Base-by-base conservation (phyloP, 2,329 filamentous ascomycete genomes). In the Fusarium protoensiforme region DNA sequence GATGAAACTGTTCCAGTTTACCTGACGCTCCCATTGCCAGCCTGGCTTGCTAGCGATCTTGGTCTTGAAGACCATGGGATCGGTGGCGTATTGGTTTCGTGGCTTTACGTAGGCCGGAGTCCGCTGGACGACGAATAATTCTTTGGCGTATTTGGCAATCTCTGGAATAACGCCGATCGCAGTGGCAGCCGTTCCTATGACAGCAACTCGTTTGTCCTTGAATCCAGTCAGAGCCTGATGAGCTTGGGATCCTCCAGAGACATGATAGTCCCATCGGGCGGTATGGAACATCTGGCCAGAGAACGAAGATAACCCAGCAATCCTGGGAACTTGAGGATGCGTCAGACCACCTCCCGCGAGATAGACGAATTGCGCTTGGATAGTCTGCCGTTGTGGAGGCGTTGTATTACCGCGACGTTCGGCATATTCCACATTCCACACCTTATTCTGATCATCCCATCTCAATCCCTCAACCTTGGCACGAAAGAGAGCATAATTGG, bases 401-500 rank as follows among this genome's bases (percentile, higher is more conserved):
- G 11, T 38, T 10, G 11, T 16, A 5, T 16, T 10, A 16, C 35
- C 35, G 11, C 11, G 35, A 13, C 18, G 35, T 13, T 10, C 11
- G 11, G 11, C 18, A 16, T 13, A 16, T 16, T 16, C 35, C 5
- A 16, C 18, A 10, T 13, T 16, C 35, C 35, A 38, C 18, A 13
- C 35, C 18, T 38, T 38, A 38, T 16, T 38, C 35, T 38, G 11
- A 38, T 38, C 35, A 16, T 38, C 35, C 35, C 35, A 38, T 38
- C 18, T 16, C 11, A 38, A 10, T 16, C 11, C 11, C 11, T 38
- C 35, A 4, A 85, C 81, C 33, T 80, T 77, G 0, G 85, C 85
- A 43, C 84, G 82, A 67, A 89, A 88, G 24, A 85, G 70, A 2
- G 62, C 75, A 24, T 70, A 64, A 5, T 82, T 81, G 5, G 80